Percentiles rank a stretch among this genome's conserved stretches.
Evolutionary conservation across 1,284 basidiomycete genomes (phyloP).

Genomic region (Sporisorium exsertum): DNA sequence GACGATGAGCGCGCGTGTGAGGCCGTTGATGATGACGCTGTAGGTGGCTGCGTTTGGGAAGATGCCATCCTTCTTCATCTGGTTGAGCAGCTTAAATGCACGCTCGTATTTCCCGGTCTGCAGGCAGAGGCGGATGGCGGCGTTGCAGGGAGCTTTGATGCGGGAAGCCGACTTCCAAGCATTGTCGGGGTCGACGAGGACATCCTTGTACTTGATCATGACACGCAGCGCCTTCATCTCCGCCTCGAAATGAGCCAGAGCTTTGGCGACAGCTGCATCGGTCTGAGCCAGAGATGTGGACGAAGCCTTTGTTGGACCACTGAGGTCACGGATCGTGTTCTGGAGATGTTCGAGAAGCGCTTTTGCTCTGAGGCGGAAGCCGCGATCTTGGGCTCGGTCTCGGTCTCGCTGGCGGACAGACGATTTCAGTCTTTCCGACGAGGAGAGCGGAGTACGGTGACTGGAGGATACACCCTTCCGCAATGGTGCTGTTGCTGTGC

Average conservation of each 20-base stretch:
- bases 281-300: background rate
- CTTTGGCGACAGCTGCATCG: slow-evolving; percentile 9
- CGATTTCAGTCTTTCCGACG: background rate
- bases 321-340: background rate
- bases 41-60: slow-evolving; percentile 32
- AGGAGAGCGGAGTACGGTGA: background rate
- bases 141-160: slow-evolving; percentile 39
- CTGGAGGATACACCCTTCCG: background rate
- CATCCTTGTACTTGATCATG: slow-evolving; percentile 42
- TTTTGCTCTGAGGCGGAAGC: slow-evolving; percentile 29
- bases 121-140: slow-evolving; percentile 32
- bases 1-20: background rate
- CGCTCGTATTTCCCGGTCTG: slow-evolving; percentile 13
- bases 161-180: slow-evolving; percentile 42
- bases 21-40: slow-evolving; percentile 24
- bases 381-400: slow-evolving; percentile 1
- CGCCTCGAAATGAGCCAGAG: slow-evolving; percentile 21
- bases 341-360: slow-evolving; percentile 12
- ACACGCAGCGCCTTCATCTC: slow-evolving; percentile 44
- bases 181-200: slow-evolving; percentile 30
- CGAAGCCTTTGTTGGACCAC: background rate
- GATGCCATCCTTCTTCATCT: slow-evolving; percentile 53
- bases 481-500: background rate
- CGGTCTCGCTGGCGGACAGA: background rate
- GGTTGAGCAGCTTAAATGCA: slow-evolving; percentile 33